Percentiles rank a stretch among this genome's conserved stretches.
phyloP scores from a whole-genome alignment of 2,329 filamentous ascomycete genomes.

The Calycina marina region DNA sequence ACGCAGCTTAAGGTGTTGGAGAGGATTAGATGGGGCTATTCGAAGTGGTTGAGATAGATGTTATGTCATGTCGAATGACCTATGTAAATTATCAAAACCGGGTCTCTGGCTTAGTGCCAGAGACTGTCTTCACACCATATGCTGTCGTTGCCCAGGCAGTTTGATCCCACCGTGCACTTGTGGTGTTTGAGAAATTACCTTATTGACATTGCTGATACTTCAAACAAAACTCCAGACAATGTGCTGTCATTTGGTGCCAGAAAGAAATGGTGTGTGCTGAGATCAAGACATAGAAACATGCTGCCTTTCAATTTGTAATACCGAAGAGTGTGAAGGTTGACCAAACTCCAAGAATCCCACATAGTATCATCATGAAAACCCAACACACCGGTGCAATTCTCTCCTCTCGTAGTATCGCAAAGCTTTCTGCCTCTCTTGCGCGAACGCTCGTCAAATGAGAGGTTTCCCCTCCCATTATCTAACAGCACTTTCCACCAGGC shows the following conservation, averaged over 20 bases:
- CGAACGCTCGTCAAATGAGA: slow-evolving; percentile 3
- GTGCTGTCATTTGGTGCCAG: no score
- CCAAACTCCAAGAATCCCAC: slow-evolving; percentile 24
- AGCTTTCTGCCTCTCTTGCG: neutral
- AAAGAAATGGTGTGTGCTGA: no score
- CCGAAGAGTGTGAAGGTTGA: slow-evolving; percentile 12
- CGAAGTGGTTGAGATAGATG: slow-evolving; percentile 51
- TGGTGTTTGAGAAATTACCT: no score
- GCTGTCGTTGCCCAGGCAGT: no score
- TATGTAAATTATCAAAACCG: no score
- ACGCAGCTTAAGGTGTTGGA: slow-evolving; percentile 67
- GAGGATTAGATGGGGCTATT: slow-evolving; percentile 82
- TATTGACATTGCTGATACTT: no score
- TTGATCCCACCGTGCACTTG: no score
- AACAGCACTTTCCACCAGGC: slow-evolving; percentile 65
- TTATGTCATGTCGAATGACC: no score
- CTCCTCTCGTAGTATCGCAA: slow-evolving; percentile 2
- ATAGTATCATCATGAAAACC: slow-evolving; percentile 18
- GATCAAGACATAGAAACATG: no score
- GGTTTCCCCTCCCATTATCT: slow-evolving; percentile 27
- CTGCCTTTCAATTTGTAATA: slow-evolving; percentile 20
- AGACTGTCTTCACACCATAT: no score
- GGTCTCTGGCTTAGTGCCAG: no score
- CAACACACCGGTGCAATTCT: slow-evolving; percentile 12
- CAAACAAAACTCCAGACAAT: no score